Base-by-base conservation (phyloP, 225 moss, liverwort and hornwort species). In the Antitrichia curtipendula region DNA sequence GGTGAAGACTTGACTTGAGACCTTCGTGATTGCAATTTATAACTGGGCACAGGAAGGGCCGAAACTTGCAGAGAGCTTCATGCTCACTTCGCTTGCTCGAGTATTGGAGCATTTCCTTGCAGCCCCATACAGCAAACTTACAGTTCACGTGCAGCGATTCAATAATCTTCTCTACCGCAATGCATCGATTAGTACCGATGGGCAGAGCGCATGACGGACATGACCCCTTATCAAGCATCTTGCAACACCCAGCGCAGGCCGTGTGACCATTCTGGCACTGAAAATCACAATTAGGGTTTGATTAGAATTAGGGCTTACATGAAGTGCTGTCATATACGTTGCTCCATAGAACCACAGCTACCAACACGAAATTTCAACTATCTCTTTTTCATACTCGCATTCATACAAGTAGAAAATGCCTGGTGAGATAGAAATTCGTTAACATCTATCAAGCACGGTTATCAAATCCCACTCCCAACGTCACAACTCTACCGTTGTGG, bases 261-360 rank as follows among this genome's bases (percentile, higher is more conserved):
- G 61, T 53, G 71, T 89, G 89, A n/a, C 86, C 86, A 71, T 71
- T 89, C n/a, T n/a, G 45, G 63, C 89, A 89, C 86, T 89, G 86
- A n/a, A n/a, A 69, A 69, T 17, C n/a, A 59, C 34, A 22, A 47
- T 47, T 61, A 61, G 77, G 69, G 77, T 17, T 74, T 58, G 49
- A 47, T 58, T 49, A 50, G 40, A 52, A 50, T 65, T 29, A 82
- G 49, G 25, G 19, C 17, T 58, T 58, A 28, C 28, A 13, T 34
- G 31, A 84, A 57, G 19, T 28, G 27, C 43, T 66, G 43, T 72
- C 43, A 22, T 61, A 80, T 22, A 7, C 41, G 53, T 57, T 59
- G 22, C 61, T 61, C 61, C 61, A 9, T 45, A 43, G 54, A 74
- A 13, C 49, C 64, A 64, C 85, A 64, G 47, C 56, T 65, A 81